These are phyloP conservation scores for Zygosaccharomyces pseudobailii DNA, from an alignment of 1,139 yeast genomes.

Conservation along the genomic window DNA sequence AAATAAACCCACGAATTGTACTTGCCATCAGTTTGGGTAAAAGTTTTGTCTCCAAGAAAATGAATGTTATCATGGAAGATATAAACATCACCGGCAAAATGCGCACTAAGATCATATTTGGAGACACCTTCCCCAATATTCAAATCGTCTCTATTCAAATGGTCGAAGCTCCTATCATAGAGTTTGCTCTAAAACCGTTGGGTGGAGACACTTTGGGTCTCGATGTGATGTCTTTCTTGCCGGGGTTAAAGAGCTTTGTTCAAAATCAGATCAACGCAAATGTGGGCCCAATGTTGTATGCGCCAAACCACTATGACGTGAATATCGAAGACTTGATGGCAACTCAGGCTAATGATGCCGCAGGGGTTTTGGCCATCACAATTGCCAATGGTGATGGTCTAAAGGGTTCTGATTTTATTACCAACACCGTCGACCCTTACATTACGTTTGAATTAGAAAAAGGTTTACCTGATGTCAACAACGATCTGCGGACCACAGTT, in stretches of 20 bases:
- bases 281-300: conserved; percentile 71
- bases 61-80: conserved; percentile 72
- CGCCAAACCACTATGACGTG: conserved; percentile 75
- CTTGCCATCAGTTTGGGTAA: conserved; percentile 76
- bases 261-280: conserved; percentile 62
- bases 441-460: conserved; percentile 46
- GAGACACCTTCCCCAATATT: conserved; percentile 67
- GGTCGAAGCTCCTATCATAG: conserved; percentile 72
- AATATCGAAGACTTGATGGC: conserved; percentile 69
- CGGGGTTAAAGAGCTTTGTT: conserved; percentile 73
- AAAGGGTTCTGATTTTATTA: conserved; percentile 41
- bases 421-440: conserved; percentile 55
- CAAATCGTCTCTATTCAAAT: conserved; percentile 65
- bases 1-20: conserved; percentile 73
- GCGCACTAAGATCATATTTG: conserved; percentile 59
- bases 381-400: conserved; percentile 49
- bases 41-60: conserved; percentile 64
- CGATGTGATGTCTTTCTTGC: conserved; percentile 77
- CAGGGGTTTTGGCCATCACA: conserved; percentile 63
- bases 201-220: conserved; percentile 82
- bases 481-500: conserved; percentile 49
- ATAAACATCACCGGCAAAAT: conserved; percentile 70
- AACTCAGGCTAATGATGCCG: conserved; percentile 57
- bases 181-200: conserved; percentile 76
- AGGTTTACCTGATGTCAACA: conserved; percentile 35